phyloP scores from a whole-genome alignment of 2,329 filamentous ascomycete genomes.

The Neospermospora avenae region DNA sequence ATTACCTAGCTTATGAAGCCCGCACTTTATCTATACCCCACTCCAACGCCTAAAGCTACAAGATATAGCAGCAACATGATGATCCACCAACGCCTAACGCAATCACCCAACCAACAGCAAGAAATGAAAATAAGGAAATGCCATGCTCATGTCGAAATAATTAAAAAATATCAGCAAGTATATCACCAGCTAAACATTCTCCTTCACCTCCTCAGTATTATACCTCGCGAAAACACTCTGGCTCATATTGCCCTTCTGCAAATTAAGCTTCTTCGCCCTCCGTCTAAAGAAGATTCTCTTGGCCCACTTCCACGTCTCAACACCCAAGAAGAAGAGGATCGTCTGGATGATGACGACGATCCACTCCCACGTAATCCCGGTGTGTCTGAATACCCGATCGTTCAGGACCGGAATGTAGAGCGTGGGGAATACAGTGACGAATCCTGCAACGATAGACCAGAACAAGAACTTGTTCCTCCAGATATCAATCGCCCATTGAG shows the following conservation, averaged over 20 bases:
- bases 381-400: conserved; percentile 62
- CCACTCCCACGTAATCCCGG: conserved; percentile 67
- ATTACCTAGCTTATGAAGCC: too few relatives aligned
- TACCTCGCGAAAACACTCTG: conserved; percentile 7
- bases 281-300: conserved; percentile 41
- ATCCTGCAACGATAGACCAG: conserved; percentile 58
- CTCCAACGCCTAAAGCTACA: too few relatives aligned
- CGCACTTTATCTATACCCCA: too few relatives aligned
- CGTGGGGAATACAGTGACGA: conserved; percentile 54
- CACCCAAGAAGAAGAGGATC: conserved; percentile 59
- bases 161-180: too few relatives aligned
- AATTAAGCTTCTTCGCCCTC: neutral
- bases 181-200: neutral
- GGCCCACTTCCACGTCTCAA: conserved; percentile 64
- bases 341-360: conserved; percentile 60
- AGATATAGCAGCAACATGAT: too few relatives aligned
- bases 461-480: conserved; percentile 73
- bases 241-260: neutral
- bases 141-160: too few relatives aligned
- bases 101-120: neutral
- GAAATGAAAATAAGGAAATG: too few relatives aligned
- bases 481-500: conserved; percentile 64
- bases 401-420: conserved; percentile 69
- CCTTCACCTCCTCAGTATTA: conserved; percentile 8
- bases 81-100: neutral